phyloP scores from a whole-genome alignment of 495 filamentous ascomycete genomes.

The Penicillium subrubescens region DNA sequence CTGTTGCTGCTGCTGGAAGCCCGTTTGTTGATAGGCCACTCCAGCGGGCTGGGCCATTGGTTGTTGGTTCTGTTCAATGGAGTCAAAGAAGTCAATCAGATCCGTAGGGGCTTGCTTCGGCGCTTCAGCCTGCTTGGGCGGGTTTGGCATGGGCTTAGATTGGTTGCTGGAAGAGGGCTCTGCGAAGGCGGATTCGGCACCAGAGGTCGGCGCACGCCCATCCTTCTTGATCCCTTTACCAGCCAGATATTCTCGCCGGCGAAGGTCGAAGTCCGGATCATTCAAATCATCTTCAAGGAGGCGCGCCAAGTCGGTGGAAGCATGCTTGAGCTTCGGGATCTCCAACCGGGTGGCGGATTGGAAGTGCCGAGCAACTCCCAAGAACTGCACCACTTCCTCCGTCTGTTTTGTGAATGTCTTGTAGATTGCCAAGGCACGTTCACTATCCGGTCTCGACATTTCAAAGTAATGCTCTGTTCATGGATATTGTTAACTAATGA shows the following conservation, averaged over 20 bases:
- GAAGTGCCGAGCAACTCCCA: slow-evolving; percentile 83
- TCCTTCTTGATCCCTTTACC: slow-evolving; percentile 66
- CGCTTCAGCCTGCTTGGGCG: slow-evolving; percentile 24
- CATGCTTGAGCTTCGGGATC: slow-evolving; percentile 97
- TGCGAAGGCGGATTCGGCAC: slow-evolving; percentile 18
- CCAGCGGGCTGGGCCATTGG: slow-evolving; percentile 51
- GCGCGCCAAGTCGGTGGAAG: slow-evolving; percentile 83
- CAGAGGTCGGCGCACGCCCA: slow-evolving; percentile 26
- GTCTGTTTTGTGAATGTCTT: slow-evolving; percentile 92
- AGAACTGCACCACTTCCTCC: slow-evolving; percentile 86
- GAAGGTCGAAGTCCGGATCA: slow-evolving; percentile 94
- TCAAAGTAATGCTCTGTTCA: slow-evolving; percentile 91
- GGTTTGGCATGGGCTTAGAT: slow-evolving; percentile 26
- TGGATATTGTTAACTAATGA: slow-evolving; percentile 24
- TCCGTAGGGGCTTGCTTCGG: slow-evolving; percentile 68
- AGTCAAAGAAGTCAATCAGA: slow-evolving; percentile 98
- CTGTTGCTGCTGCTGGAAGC: slow-evolving; percentile 45
- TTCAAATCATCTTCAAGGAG: slow-evolving; percentile 94
- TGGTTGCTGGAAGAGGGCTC: slow-evolving; percentile 25
- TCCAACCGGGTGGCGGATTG: slow-evolving; percentile 90
- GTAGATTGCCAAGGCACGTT: slow-evolving; percentile 90
- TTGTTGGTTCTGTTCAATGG: slow-evolving; percentile 91
- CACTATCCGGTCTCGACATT: slow-evolving; percentile 92
- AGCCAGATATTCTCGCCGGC: slow-evolving; percentile 85
- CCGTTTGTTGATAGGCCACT: slow-evolving; percentile 51